phyloP scores from a whole-genome alignment of 1,284 basidiomycete species.

The Sphaerobolus stellatus region DNA sequence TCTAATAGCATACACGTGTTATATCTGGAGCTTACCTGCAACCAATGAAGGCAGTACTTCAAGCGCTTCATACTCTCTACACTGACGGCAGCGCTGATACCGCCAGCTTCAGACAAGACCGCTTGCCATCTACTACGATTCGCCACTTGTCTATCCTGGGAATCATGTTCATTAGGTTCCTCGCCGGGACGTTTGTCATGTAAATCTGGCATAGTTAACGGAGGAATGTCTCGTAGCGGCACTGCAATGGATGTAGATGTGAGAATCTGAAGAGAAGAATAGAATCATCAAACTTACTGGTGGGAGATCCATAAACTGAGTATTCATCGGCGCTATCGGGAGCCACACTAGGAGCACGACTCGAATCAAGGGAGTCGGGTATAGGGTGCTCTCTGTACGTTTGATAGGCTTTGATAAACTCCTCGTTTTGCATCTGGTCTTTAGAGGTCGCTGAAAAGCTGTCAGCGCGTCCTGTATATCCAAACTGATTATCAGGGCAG shows the following conservation, averaged over 20 bases:
- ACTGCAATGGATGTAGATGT: too few relatives aligned
- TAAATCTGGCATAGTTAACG: too few relatives aligned
- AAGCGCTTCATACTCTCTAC: constrained; percentile 87
- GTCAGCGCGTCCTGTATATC: too few relatives aligned
- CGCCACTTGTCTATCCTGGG: constrained; percentile 42
- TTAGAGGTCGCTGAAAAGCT: background rate
- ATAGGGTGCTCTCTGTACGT: background rate
- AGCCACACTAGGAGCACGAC: background rate
- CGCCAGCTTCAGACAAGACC: constrained; percentile 85
- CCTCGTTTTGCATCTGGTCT: background rate
- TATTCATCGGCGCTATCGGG: too few relatives aligned
- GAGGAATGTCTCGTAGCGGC: too few relatives aligned
- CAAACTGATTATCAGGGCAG: too few relatives aligned
- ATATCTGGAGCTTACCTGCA: constrained; percentile 57
- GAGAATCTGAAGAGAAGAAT: too few relatives aligned
- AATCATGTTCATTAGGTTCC: constrained; percentile 9
- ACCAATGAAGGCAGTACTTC: constrained; percentile 86
- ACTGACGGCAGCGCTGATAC: constrained; percentile 82
- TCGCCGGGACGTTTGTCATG: too few relatives aligned
- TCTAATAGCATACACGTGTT: constrained; percentile 1
- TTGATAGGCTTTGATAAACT: background rate
- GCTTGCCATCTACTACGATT: constrained; percentile 80
- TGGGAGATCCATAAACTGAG: background rate
- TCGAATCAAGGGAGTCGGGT: background rate
- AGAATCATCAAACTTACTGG: background rate